Conservation (phyloP, 179 eudicot species). For the Heliamphora ciliata region DNA sequence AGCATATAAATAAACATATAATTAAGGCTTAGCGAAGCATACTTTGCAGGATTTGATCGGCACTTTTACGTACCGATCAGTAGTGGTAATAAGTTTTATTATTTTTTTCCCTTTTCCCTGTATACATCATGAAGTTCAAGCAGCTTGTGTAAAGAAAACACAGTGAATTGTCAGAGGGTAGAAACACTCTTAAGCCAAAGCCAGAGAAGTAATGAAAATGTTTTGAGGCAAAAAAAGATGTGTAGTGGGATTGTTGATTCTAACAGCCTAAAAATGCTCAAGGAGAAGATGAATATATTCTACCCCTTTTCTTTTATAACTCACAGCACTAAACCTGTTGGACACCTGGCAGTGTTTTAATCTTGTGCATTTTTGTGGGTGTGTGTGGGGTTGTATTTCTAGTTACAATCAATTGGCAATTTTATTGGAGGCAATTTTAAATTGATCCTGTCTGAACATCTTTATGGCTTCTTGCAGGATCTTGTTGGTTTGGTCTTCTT, state of each 20-base stretch:
- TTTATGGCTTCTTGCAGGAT: slow-evolving; percentile 56
- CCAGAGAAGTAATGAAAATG: slow-evolving; percentile 29
- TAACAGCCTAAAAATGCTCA: slow-evolving; percentile 48
- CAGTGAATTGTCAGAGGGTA: slow-evolving; percentile 23
- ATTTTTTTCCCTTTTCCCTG: neutral
- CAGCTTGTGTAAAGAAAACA: slow-evolving; percentile 28
- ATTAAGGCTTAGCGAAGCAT: too few species aligned
- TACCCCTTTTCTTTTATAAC: slow-evolving; percentile 75
- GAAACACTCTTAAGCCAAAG: slow-evolving; percentile 23
- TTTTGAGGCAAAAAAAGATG: slow-evolving; percentile 38
- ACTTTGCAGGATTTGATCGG: too few species aligned
- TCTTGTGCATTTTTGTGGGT: slow-evolving; percentile 7
- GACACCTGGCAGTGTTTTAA: slow-evolving; percentile 70
- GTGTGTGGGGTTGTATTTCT: neutral
- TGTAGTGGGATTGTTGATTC: slow-evolving; percentile 57
- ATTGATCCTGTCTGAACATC: neutral
- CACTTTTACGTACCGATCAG: too few species aligned
- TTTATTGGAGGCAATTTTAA: neutral
- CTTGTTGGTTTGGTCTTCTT: slow-evolving; percentile 97
- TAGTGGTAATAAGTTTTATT: too few species aligned
- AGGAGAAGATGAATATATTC: slow-evolving; percentile 66
- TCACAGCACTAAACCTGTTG: slow-evolving; percentile 93
- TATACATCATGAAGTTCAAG: slow-evolving; percentile 11
- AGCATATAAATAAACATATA: too few species aligned
- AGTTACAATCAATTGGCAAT: neutral